A percentile compares a stretch with the other conserved stretches of the same genome.
These are phyloP conservation scores for Fabrea salina DNA, from an alignment of 169 alveolate genomes.

Conservation along the genomic window DNA sequence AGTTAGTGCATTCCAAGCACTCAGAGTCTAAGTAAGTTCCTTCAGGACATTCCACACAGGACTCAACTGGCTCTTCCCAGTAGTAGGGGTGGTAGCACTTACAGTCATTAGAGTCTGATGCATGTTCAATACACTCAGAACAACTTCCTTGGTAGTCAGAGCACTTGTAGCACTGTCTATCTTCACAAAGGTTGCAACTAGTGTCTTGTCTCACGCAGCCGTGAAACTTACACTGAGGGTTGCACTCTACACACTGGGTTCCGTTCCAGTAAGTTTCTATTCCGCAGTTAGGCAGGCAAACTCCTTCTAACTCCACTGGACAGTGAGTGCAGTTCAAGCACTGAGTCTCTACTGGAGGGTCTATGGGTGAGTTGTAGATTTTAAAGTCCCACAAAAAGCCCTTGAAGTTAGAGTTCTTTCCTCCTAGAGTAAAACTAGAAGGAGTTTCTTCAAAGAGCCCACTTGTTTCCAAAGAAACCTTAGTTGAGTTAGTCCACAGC, in stretches of 20 bases:
- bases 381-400: slow-evolving; percentile 12
- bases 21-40: not conserved
- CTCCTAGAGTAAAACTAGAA: too few species aligned
- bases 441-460: too few species aligned
- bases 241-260: not conserved
- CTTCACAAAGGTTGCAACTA: slow-evolving; percentile 8
- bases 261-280: not conserved
- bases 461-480: too few species aligned
- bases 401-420: not conserved
- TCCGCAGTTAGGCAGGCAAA: not conserved
- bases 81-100: not conserved
- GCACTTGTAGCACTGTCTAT: not conserved
- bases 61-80: not conserved
- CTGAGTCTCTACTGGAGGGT: not conserved
- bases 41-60: not conserved
- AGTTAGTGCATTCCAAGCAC: too few species aligned
- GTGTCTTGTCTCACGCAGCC: slow-evolving; percentile 32
- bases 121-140: not conserved
- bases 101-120: too few species aligned
- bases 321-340: not conserved
- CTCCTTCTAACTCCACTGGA: not conserved
- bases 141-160: not conserved
- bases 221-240: not conserved
- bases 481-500: too few species aligned
- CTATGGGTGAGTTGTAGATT: not conserved